Percentiles rank a stretch among this genome's conserved stretches.
Conservation (phyloP, 352 stramenopile genomes). For the Globisporangium splendens region DNA sequence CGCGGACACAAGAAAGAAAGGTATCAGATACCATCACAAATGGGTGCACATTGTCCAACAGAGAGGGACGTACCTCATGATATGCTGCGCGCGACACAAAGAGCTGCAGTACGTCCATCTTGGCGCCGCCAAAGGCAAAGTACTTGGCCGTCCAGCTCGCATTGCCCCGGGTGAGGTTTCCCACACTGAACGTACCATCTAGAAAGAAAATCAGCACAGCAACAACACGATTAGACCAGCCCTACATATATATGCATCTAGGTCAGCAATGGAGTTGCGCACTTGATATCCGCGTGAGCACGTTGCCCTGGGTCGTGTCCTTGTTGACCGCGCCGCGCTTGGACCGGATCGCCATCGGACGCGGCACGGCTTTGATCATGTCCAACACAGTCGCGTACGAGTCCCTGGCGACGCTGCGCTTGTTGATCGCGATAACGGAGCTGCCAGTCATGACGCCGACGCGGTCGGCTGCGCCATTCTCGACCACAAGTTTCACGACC, state of each 20-base stretch:
- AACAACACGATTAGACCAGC: not conserved
- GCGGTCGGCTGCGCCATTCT: constrained; percentile 69
- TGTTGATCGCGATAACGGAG: constrained; percentile 74
- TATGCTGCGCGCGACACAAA: constrained; percentile 81
- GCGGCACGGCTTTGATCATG: constrained; percentile 72
- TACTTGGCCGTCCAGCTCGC: constrained; percentile 77
- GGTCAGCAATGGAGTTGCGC: constrained; percentile 6
- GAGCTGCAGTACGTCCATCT: constrained; percentile 81
- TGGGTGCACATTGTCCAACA: not conserved
- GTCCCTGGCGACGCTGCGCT: constrained; percentile 44
- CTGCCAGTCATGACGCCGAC: constrained; percentile 64
- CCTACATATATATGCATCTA: not conserved
- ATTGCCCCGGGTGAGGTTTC: constrained; percentile 75
- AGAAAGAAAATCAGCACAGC: constrained; percentile 4
- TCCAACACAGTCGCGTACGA: constrained; percentile 67
- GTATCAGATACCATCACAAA: not conserved
- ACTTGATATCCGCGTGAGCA: constrained; percentile 84
- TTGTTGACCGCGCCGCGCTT: constrained; percentile 61
- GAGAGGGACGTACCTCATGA: constrained; percentile 46
- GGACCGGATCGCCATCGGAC: constrained; percentile 72
- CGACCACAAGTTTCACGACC: constrained; percentile 78
- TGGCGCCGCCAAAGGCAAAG: constrained; percentile 76
- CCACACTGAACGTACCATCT: constrained; percentile 83
- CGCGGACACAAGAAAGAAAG: constrained; percentile 2
- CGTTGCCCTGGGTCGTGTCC: constrained; percentile 61